Percentiles rank a stretch among this genome's conserved stretches.
These are phyloP conservation scores for Arachnopeziza araneosa DNA, from an alignment of 2,329 filamentous ascomycete species.

Conservation along the genomic window DNA sequence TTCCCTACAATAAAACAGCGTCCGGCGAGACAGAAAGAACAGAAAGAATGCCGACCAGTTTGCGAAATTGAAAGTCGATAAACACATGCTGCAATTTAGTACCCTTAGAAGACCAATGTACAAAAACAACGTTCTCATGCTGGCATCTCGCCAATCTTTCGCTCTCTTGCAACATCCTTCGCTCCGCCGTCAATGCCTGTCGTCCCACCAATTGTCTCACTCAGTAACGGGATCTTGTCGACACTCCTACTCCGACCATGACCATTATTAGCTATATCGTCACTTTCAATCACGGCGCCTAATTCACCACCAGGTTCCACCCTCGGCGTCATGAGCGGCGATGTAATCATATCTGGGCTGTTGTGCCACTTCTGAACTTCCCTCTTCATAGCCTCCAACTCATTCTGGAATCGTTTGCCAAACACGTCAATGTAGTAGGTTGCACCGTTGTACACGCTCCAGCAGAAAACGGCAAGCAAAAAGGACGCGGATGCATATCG, in stretches of 20 bases:
- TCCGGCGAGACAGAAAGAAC: neutral
- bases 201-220: slow-evolving; percentile 38
- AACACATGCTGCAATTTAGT: neutral
- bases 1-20: neutral
- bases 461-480: slow-evolving; percentile 76
- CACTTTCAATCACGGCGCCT: slow-evolving; percentile 12
- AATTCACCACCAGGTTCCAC: slow-evolving; percentile 16
- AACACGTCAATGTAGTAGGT: slow-evolving; percentile 99
- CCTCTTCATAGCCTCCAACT: slow-evolving; percentile 80
- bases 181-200: slow-evolving; percentile 41
- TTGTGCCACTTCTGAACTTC: slow-evolving; percentile 88
- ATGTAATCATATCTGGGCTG: slow-evolving; percentile 43
- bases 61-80: neutral
- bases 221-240: slow-evolving; percentile 53
- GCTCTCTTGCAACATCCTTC: slow-evolving; percentile 43
- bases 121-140: slow-evolving; percentile 11
- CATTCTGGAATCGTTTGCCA: slow-evolving; percentile 92
- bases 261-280: slow-evolving; percentile 1
- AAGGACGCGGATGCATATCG: slow-evolving; percentile 73
- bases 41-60: neutral
- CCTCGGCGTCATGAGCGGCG: slow-evolving; percentile 36
- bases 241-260: slow-evolving; percentile 30
- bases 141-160: slow-evolving; percentile 35
- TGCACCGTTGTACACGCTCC: slow-evolving; percentile 95
- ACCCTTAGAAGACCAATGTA: neutral